Evolutionary conservation across 495 filamentous ascomycete genomes (phyloP), one percentile per base, ranked within the genome.

Genomic region (Penicillium nucicola): DNA sequence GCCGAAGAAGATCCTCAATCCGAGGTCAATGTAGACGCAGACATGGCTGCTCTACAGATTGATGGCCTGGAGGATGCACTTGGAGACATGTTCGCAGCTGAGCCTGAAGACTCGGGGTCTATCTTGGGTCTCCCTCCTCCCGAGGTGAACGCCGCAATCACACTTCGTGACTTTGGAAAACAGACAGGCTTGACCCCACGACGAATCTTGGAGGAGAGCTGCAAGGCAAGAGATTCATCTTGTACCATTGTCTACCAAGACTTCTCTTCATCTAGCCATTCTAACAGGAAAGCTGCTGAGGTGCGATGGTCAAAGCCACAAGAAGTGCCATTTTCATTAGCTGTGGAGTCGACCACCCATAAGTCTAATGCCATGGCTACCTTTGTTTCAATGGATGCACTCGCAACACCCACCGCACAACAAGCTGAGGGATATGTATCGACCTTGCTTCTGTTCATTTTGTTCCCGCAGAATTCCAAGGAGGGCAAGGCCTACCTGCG

Each of bases 391-490:
- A 96, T 96, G 90, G 75, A 71, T 11, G 71, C 78, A 0, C 64
- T 95, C 34, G 83, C 89, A n/a, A 86, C 90, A 9, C 84, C 89
- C 0, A 86, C 86, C 37, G 38, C 75, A 1, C 82, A 83, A 53
- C 93, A 98, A 62, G 91, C 92, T 8, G 91, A 97, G 65, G 82
- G 82, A 8, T 97, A 84, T 57, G 81, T 95, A 36, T 88, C 89
- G 4, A 96, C 92, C 2, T 75, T 83, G 18, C 90, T 84, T 14
- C 69, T 97, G 12, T 95, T 93, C 63, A 74, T 87, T 18, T 68
- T 97, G 1, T 96, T 91, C 53, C 78, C 83, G 5, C 76, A 79
- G 15, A 90, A 80, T 19, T 78, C 79, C 3, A 92, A 87, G 60
- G 93, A 96, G 57, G 90, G 95, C 53, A 96, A 93, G 60, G 79